These are phyloP conservation scores for Shiraia bambusicola DNA, from an alignment of 2,329 filamentous ascomycete genomes.

Conservation along the genomic window DNA sequence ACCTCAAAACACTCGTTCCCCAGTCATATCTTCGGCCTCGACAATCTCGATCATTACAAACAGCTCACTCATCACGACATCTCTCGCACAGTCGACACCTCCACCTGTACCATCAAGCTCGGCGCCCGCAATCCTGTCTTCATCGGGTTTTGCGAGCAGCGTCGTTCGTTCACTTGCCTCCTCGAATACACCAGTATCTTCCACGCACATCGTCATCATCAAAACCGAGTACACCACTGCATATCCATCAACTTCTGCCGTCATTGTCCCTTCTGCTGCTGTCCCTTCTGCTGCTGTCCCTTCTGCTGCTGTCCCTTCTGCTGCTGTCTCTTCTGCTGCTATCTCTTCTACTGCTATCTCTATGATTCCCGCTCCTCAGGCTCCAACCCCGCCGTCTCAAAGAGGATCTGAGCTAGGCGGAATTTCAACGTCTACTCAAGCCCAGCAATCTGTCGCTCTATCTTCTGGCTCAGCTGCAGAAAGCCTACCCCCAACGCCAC, in stretches of 20 bases:
- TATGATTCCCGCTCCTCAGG: constrained; percentile 5
- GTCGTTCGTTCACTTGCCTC: not conserved
- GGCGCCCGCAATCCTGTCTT: constrained; percentile 2
- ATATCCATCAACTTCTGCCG: constrained; percentile 15
- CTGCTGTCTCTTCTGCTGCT: constrained; percentile 1
- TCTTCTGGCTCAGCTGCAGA: constrained; percentile 8
- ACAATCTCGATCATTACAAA: constrained; percentile 1
- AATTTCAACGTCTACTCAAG: constrained; percentile 1
- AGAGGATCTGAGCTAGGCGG: constrained; percentile 2
- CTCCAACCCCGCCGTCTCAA: constrained; percentile 5
- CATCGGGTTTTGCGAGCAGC: not conserved
- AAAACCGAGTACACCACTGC: constrained; percentile 35
- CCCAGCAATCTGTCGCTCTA: not conserved
- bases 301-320: constrained; percentile 1
- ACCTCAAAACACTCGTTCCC: constrained; percentile 4
- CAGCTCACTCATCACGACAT: constrained; percentile 5
- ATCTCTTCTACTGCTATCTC: constrained; percentile 1
- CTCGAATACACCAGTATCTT: constrained; percentile 7
- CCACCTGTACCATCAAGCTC: constrained; percentile 5
- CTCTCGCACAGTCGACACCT: constrained; percentile 1
- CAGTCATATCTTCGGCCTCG: constrained; percentile 1
- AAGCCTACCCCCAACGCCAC: constrained; percentile 13
- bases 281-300: constrained; percentile 1
- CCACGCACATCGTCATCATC: constrained; percentile 24
- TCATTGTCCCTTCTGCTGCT: constrained; percentile 1